phyloP scores from a whole-genome alignment of 2,329 filamentous ascomycete genomes.

The Cytospora paraplurivora region DNA sequence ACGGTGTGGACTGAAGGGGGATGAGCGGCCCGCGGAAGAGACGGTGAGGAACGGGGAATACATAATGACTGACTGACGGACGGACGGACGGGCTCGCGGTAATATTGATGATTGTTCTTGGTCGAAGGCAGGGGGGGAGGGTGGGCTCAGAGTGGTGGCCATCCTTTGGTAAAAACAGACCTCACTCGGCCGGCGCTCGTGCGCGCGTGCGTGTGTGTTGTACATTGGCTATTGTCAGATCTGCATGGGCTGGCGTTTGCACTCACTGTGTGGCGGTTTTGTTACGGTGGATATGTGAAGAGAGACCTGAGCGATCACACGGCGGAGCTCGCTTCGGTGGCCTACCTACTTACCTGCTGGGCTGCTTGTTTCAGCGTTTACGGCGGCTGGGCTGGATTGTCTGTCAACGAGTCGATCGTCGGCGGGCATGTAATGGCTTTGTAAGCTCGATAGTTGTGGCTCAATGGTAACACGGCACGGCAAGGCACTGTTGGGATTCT shows the following conservation, averaged over 20 bases:
- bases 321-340: not conserved
- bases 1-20: conserved; percentile 35
- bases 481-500: not conserved
- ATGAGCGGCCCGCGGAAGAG: not conserved
- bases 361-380: not conserved
- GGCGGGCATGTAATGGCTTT: not conserved
- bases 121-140: no score
- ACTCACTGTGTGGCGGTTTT: not conserved
- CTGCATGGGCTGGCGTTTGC: conserved; percentile 22
- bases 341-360: no score
- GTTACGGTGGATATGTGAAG: not conserved
- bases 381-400: no score
- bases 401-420: not conserved
- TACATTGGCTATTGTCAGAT: conserved; percentile 8
- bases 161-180: not conserved
- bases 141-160: not conserved
- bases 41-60: not conserved
- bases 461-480: not conserved
- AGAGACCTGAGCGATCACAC: not conserved
- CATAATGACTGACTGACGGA: not conserved
- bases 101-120: not conserved
- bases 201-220: not conserved
- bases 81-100: not conserved
- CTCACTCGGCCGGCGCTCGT: not conserved
- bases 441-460: not conserved